phyloP scores from a whole-genome alignment of 495 filamentous ascomycete genomes.

The Margaritispora aquatica region DNA sequence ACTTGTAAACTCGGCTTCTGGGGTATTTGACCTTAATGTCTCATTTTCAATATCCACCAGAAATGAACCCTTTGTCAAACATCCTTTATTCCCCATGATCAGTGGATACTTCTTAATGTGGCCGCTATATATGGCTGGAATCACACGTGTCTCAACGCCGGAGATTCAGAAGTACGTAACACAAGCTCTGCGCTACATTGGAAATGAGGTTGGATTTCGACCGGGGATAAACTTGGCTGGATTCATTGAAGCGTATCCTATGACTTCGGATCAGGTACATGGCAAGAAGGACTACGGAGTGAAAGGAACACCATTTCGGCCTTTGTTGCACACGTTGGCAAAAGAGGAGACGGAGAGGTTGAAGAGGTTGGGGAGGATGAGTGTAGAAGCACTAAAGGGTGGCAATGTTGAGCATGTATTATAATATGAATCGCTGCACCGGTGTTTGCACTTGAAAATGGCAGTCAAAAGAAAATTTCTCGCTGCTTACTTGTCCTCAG shows the following conservation, averaged over 20 bases:
- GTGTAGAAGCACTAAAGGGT: neutral
- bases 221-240: slow-evolving; percentile 36
- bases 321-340: neutral
- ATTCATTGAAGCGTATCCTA: slow-evolving; percentile 18
- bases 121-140: slow-evolving; percentile 39
- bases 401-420: neutral
- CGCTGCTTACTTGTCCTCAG: too few relatives aligned
- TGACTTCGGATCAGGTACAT: neutral
- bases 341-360: neutral
- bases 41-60: neutral
- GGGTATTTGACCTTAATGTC: too few relatives aligned
- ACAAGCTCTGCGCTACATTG: slow-evolving; percentile 35
- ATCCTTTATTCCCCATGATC: slow-evolving; percentile 21
- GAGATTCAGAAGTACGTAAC: slow-evolving; percentile 34
- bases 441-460: too few relatives aligned
- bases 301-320: neutral
- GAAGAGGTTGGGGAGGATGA: neutral
- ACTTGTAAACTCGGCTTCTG: too few relatives aligned
- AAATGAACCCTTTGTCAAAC: neutral
- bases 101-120: slow-evolving; percentile 40
- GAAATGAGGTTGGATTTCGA: slow-evolving; percentile 38
- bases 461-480: too few relatives aligned
- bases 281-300: neutral
- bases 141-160: slow-evolving; percentile 25
- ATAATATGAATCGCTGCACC: too few relatives aligned